A percentile compares a stretch with the other conserved stretches of the same genome.
Conservation (phyloP, 2,329 filamentous ascomycete genomes). For the Lasiodiplodia theobromae region DNA sequence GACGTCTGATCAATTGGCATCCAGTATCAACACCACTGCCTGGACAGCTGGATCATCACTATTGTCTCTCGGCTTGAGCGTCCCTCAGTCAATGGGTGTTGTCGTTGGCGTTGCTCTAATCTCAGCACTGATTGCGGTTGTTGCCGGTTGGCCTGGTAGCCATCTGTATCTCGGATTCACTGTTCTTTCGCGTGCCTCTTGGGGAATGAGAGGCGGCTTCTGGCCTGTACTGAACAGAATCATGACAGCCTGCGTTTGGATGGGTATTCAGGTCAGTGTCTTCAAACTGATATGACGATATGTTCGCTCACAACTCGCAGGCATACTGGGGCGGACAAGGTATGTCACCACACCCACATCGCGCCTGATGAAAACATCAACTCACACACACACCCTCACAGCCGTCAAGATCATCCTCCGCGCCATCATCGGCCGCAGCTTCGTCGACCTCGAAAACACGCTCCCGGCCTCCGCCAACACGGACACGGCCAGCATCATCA, state of each 20-base stretch:
- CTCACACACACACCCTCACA: neutral
- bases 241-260: conserved; percentile 36
- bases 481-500: conserved; percentile 45
- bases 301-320: conserved; percentile 7
- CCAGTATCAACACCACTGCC: conserved; percentile 26
- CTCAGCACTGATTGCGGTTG: conserved; percentile 42
- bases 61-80: conserved; percentile 38
- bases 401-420: conserved; percentile 30
- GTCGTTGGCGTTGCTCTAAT: conserved; percentile 45
- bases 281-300: neutral
- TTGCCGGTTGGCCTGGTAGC: conserved; percentile 46
- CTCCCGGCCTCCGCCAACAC: conserved; percentile 43
- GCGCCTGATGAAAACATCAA: neutral
- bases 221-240: conserved; percentile 37
- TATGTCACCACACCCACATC: neutral
- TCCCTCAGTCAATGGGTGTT: conserved; percentile 41
- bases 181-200: conserved; percentile 37
- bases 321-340: conserved; percentile 30
- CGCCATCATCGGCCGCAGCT: conserved; percentile 21
- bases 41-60: conserved; percentile 29
- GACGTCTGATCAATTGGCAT: neutral
- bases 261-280: conserved; percentile 34
- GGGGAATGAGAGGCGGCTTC: conserved; percentile 36
- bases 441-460: conserved; percentile 38
- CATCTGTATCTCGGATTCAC: conserved; percentile 47